Percentiles rank a stretch among this genome's conserved stretches.
Conservation (phyloP, 768 basidiomycete genomes). For the Kondoa subrosea region DNA sequence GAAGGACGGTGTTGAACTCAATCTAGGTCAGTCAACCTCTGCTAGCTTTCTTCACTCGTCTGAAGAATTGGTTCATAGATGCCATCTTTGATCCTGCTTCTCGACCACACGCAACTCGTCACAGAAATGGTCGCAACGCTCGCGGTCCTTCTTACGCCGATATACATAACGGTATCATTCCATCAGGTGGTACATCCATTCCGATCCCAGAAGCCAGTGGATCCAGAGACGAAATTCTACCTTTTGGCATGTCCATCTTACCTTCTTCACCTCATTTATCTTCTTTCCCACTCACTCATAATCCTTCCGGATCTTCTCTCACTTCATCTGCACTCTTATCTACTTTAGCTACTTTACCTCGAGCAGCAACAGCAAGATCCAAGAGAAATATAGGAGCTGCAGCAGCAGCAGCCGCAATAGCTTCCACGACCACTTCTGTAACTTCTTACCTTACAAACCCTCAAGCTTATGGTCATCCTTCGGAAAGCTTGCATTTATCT, state of each 20-base stretch:
- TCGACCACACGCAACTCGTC: background rate
- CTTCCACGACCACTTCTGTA: too few species aligned
- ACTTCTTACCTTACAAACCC: background rate
- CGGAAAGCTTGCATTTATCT: background rate
- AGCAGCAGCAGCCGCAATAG: too few species aligned
- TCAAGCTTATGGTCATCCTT: background rate
- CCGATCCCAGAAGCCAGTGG: background rate
- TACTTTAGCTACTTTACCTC: background rate
- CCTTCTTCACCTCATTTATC: constrained; percentile 1
- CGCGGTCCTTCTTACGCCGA: background rate
- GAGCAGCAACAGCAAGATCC: background rate
- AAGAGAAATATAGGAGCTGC: too few species aligned
- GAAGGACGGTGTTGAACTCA: constrained; percentile 35
- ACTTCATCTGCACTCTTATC: background rate
- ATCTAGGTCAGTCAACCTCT: constrained; percentile 5
- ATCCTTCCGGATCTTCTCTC: background rate
- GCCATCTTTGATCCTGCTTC: background rate
- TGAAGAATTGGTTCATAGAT: background rate
- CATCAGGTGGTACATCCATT: background rate
- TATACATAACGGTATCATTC: background rate
- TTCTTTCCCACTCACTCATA: background rate
- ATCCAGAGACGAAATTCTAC: too few species aligned
- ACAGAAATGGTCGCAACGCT: background rate
- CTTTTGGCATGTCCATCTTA: background rate
- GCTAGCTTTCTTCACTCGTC: background rate